These are phyloP conservation scores for Salix viminalis DNA, from an alignment of 345 rosid species.

Conservation along the genomic window DNA sequence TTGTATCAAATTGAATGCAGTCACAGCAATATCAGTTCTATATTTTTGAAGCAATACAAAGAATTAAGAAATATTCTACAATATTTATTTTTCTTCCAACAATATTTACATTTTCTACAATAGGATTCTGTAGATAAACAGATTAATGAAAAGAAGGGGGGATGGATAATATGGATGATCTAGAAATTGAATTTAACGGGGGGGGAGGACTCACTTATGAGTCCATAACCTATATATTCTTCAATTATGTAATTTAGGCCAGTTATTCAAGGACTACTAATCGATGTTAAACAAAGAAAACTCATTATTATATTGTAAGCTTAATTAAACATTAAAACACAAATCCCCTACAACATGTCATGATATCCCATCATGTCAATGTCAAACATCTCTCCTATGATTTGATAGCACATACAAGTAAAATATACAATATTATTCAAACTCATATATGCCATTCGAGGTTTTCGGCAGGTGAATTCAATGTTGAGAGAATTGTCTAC, in stretches of 20 bases:
- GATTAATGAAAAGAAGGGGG: not conserved
- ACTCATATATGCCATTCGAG: not conserved
- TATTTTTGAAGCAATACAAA: too few species aligned
- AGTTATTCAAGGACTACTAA: not conserved
- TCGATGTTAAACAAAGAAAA: not conserved
- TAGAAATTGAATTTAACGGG: not conserved
- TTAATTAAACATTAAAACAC: not conserved
- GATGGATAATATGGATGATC: not conserved
- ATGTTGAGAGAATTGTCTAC: not conserved
- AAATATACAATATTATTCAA: too few species aligned
- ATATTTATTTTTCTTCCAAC: too few species aligned
- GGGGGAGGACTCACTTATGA: not conserved
- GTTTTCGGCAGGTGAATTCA: not conserved
- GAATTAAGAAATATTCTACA: too few species aligned
- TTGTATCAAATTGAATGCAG: too few species aligned
- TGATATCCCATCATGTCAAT: not conserved
- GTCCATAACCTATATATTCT: not conserved
- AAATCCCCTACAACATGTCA: not conserved
- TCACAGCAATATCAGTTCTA: too few species aligned
- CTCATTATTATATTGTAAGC: too few species aligned
- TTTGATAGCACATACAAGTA: not conserved
- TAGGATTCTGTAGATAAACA: too few species aligned
- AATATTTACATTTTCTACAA: too few species aligned
- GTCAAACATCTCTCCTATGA: not conserved
- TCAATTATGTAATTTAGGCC: not conserved